These are phyloP conservation scores for Graphilbum ipis-grandicollis DNA, from an alignment of 2,329 filamentous ascomycete genomes.

Conservation along the genomic window DNA sequence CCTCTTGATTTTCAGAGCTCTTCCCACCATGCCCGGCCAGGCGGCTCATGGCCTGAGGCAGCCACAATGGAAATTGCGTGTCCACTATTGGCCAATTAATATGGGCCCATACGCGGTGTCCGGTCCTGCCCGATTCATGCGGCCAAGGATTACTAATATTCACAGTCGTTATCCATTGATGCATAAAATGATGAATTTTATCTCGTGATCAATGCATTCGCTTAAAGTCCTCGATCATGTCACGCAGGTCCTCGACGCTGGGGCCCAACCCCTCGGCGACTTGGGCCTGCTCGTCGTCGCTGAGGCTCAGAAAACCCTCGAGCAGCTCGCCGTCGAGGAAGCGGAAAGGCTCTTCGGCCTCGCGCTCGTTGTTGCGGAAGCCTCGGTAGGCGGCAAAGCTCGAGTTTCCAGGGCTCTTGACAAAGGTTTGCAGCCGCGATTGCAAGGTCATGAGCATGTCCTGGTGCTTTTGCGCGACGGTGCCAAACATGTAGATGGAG, in stretches of 20 bases:
- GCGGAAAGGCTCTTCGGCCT: conserved; percentile 59
- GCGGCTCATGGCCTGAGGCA: conserved; percentile 6
- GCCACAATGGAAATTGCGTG: conserved; percentile 7
- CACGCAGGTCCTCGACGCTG: conserved; percentile 44
- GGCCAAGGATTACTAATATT: neutral
- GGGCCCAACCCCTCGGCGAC: conserved; percentile 39
- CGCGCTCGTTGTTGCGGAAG: conserved; percentile 55
- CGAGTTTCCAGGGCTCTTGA: conserved; percentile 55
- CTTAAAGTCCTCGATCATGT: conserved; percentile 43
- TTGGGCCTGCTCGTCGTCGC: conserved; percentile 35
- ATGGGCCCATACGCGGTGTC: conserved; percentile 4
- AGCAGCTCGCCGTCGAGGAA: conserved; percentile 90
- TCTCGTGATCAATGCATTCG: conserved; percentile 38
- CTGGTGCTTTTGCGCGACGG: conserved; percentile 54
- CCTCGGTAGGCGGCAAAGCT: conserved; percentile 68
- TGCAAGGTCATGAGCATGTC: conserved; percentile 76
- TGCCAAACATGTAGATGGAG: conserved; percentile 74
- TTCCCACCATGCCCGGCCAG: neutral
- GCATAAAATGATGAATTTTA: too few relatives aligned
- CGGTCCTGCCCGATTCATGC: conserved; percentile 8
- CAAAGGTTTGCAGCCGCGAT: conserved; percentile 43
- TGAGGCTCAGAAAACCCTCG: conserved; percentile 63
- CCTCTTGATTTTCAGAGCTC: too few relatives aligned
- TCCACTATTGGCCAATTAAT: conserved; percentile 5
- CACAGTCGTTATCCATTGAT: too few relatives aligned